Evolutionary conservation across 2,329 filamentous ascomycete species (phyloP), one percentile per base, ranked within the genome.

Genomic region (Paraphoma chrysanthemicola): DNA sequence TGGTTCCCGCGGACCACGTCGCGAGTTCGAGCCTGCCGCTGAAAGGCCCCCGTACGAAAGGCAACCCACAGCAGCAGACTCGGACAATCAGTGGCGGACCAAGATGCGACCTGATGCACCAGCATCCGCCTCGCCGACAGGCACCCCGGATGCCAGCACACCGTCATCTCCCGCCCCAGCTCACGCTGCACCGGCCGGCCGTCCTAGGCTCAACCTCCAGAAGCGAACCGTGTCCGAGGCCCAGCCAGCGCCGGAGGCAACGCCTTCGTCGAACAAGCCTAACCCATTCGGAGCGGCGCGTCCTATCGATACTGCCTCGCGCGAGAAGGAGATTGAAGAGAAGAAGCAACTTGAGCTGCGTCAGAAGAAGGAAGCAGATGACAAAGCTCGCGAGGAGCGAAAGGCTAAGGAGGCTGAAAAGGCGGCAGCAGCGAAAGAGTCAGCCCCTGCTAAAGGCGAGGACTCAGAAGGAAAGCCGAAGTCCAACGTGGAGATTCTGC

Each of bases 201-300:
- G 95, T 56, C 95, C 95, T 31, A 92, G 86, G 73, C 80, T 99
- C 71, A 95, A 98, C 77, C 86, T 99, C 28, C 81, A 88, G 63
- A 98, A 98, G 85, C 88, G 95, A 66, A 97, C 93, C 4, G 91
- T 97, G 11, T 89, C 93, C 0, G 93, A 96, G 69, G 84, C 88
- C 23, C 82, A 87, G 10, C 72, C 82, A 14, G 74, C 72, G 51
- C 76, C 81, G 9, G 80, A 48, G n/a, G 68, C 81, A 4, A 51
- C 66, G 12, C 57, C 78, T 14, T 72, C 75, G 16, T 53, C 51
- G 12, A 90, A 95, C 70, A 98, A 97, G 82, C 86, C 93, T 28
- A 98, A 90, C 77, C 93, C 93, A 41, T 99, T 99, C 75, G 95
- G 95, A 70, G 93, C 91, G 59, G 95, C 95, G 54, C 89, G 90